Conservation (phyloP, 1,139 yeast genomes). For the Debaryomyces udenii region DNA sequence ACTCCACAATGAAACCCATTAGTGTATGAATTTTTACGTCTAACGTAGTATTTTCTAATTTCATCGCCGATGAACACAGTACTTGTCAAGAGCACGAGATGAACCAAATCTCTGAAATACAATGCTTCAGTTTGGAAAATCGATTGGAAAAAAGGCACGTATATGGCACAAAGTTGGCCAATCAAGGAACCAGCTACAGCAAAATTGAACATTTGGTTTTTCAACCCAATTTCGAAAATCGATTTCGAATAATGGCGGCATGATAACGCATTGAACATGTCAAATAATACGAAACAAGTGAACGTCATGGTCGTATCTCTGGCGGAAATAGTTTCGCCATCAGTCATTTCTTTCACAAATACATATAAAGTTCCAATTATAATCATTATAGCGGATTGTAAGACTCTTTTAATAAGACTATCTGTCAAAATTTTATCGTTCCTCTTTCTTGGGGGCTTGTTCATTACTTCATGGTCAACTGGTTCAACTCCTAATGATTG, state of each 20-base stretch:
- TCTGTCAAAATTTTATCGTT: slow-evolving; percentile 77
- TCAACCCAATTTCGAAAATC: slow-evolving; percentile 74
- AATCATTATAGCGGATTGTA: slow-evolving; percentile 74
- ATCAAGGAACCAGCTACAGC: slow-evolving; percentile 88
- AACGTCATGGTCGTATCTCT: slow-evolving; percentile 99
- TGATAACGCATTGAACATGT: slow-evolving; percentile 92
- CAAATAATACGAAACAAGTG: slow-evolving; percentile 92
- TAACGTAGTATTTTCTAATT: slow-evolving; percentile 54
- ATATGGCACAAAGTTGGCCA: slow-evolving; percentile 94
- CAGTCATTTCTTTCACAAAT: slow-evolving; percentile 81
- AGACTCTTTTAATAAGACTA: slow-evolving; percentile 67
- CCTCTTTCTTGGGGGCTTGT: slow-evolving; percentile 88
- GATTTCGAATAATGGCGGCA: slow-evolving; percentile 89
- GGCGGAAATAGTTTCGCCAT: slow-evolving; percentile 70
- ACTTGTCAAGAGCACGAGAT: slow-evolving; percentile 66
- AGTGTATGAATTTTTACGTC: slow-evolving; percentile 6
- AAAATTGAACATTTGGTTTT: slow-evolving; percentile 84
- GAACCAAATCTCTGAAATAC: slow-evolving; percentile 63
- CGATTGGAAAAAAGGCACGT: slow-evolving; percentile 86
- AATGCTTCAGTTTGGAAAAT: slow-evolving; percentile 95
- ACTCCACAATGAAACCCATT: slow-evolving; percentile 8
- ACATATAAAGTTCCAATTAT: slow-evolving; percentile 81
- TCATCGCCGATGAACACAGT: slow-evolving; percentile 88
- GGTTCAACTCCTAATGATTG: slow-evolving; percentile 97
- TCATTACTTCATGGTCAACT: slow-evolving; percentile 93